Conservation (phyloP, 2,329 filamentous ascomycete species). For the Calonectria multiphialidica region DNA sequence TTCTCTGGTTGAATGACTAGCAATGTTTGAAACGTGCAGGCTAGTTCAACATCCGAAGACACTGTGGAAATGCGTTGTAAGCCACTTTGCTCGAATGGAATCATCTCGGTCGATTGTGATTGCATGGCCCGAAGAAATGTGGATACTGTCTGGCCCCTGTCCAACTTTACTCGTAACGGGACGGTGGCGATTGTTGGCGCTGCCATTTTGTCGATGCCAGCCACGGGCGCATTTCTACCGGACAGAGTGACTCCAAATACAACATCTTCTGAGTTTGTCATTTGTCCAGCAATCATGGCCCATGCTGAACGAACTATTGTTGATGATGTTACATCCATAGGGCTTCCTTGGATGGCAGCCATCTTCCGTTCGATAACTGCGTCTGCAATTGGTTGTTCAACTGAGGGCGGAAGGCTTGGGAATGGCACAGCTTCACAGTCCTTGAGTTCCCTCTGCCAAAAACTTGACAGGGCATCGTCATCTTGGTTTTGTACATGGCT, state of each 20-base stretch:
- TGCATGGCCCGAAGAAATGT: constrained; percentile 56
- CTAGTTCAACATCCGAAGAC: constrained; percentile 8
- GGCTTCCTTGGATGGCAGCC: background rate
- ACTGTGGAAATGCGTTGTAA: constrained; percentile 29
- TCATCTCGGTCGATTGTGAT: constrained; percentile 33
- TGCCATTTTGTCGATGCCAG: constrained; percentile 20
- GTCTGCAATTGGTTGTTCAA: constrained; percentile 1
- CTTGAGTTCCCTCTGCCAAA: constrained; percentile 11
- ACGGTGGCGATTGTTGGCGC: constrained; percentile 32
- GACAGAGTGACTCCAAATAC: constrained; percentile 23
- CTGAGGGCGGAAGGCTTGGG: constrained; percentile 14
- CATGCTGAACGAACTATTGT: background rate
- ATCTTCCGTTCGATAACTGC: background rate
- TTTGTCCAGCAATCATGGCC: background rate
- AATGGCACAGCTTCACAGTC: constrained; percentile 14
- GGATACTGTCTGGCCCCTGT: constrained; percentile 45
- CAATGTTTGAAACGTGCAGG: constrained; percentile 23
- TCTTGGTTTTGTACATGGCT: background rate
- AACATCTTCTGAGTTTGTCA: constrained; percentile 16
- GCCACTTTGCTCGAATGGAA: constrained; percentile 33
- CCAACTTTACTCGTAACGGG: constrained; percentile 37
- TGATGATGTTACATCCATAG: background rate
- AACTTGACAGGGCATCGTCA: background rate
- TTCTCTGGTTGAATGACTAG: constrained; percentile 16
- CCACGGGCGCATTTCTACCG: constrained; percentile 20